These are phyloP conservation scores for Phytophthora ohioensis DNA, from an alignment of 352 stramenopile genomes.

Conservation along the genomic window DNA sequence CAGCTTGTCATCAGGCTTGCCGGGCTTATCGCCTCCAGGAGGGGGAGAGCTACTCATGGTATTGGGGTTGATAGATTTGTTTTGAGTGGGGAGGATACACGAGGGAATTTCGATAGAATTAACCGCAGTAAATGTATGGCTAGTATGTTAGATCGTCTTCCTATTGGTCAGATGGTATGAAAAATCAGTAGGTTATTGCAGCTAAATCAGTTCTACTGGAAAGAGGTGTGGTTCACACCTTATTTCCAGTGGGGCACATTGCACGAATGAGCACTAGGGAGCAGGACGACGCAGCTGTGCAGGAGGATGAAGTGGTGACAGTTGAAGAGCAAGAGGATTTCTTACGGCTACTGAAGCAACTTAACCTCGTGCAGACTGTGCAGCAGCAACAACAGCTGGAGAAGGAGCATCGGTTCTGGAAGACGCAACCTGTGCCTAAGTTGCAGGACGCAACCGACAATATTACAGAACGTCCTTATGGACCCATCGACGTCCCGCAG, in stretches of 20 bases:
- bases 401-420: conserved; percentile 91
- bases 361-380: conserved; percentile 55
- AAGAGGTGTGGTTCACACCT: too few relatives aligned
- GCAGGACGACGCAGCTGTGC: conserved; percentile 2
- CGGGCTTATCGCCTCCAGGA: conserved; percentile 13
- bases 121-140: too few relatives aligned
- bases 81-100: conserved; percentile 1
- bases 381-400: conserved; percentile 33
- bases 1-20: conserved; percentile 34
- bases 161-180: too few relatives aligned
- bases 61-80: conserved; percentile 16
- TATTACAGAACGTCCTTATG: conserved; percentile 42
- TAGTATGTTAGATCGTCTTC: too few relatives aligned
- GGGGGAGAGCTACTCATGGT: conserved; percentile 29
- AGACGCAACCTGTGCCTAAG: conserved; percentile 88
- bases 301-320: conserved; percentile 40
- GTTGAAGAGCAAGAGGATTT: conserved; percentile 81
- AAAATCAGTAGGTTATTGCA: too few relatives aligned
- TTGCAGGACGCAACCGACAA: conserved; percentile 16
- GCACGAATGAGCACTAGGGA: background rate
- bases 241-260: background rate
- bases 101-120: background rate
- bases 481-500: conserved; percentile 90
- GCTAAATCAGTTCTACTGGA: too few relatives aligned
- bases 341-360: conserved; percentile 67